These are phyloP conservation scores for Lasiodiplodia gonubiensis DNA, from an alignment of 2,329 filamentous ascomycete species.

Conservation along the genomic window DNA sequence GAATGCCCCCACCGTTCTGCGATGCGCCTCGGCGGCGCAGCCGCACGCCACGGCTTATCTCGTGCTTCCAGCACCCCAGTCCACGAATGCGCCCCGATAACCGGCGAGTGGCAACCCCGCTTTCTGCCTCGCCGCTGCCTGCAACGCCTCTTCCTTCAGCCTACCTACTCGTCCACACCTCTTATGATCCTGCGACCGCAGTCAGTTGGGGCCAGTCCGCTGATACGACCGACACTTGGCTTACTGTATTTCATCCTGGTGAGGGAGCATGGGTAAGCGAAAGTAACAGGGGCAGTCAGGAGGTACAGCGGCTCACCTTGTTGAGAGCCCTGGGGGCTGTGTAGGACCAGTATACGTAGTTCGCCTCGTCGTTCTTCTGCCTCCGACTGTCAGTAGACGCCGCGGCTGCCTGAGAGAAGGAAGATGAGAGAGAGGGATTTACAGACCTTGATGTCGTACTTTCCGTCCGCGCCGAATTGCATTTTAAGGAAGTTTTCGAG, in stretches of 20 bases:
- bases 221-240: background rate
- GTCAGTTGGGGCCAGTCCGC: background rate
- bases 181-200: background rate
- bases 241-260: conserved; percentile 19
- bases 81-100: background rate
- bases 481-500: conserved; percentile 9
- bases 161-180: conserved; percentile 7
- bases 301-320: background rate
- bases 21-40: background rate
- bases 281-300: background rate
- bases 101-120: conserved; percentile 1
- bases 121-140: conserved; percentile 11
- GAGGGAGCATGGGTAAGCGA: conserved; percentile 10
- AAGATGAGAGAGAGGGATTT: background rate
- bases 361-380: conserved; percentile 11
- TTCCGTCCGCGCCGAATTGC: conserved; percentile 4
- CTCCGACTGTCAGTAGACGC: background rate
- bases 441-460: conserved; percentile 3
- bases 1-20: background rate
- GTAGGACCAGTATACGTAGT: conserved; percentile 22
- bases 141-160: background rate
- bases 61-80: background rate
- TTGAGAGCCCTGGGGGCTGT: conserved; percentile 8
- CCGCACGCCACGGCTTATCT: background rate
- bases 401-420: background rate